Evolutionary conservation across 345 rosid genomes (phyloP).

Genomic region (Hypericum androsaemum): DNA sequence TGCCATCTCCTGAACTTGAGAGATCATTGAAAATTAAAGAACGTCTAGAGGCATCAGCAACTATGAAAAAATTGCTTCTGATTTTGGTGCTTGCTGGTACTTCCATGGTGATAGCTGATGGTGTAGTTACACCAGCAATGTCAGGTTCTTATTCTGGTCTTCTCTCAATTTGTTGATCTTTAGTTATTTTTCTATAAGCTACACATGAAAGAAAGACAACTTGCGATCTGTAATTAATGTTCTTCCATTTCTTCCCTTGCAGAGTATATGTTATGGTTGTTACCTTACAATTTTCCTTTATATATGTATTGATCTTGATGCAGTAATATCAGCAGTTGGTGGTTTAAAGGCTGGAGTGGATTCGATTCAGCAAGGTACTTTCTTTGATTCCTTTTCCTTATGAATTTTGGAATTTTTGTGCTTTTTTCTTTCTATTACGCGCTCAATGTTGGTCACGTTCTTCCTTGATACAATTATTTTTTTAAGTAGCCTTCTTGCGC

Average conservation of each 20-base stretch:
- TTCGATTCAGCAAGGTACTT: constrained; percentile 66
- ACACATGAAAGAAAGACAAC: not conserved
- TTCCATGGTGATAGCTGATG: constrained; percentile 97
- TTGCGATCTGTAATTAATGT: constrained; percentile 1
- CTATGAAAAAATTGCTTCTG: constrained; percentile 72
- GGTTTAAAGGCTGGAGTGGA: constrained; percentile 82
- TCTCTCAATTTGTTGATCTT: constrained; percentile 3
- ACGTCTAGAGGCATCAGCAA: constrained; percentile 67
- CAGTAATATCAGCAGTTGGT: constrained; percentile 95
- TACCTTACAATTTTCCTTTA: not conserved
- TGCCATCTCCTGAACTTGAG: constrained; percentile 95
- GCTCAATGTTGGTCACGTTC: not conserved
- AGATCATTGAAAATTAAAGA: constrained; percentile 93
- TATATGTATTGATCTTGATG: constrained; percentile 22
- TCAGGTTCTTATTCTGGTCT: constrained; percentile 56
- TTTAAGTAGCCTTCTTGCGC: no score
- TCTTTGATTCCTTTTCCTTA: constrained; percentile 1
- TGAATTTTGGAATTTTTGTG: not conserved
- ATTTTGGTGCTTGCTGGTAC: constrained; percentile 92
- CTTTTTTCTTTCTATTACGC: not conserved
- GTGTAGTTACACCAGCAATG: constrained; percentile 96
- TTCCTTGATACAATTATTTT: no score
- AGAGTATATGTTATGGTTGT: constrained; percentile 11
- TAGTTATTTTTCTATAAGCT: constrained; percentile 1
- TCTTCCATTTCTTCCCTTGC: not conserved